phyloP scores from a whole-genome alignment of 1,139 yeast species.

The Suhomyces chickasaworum region DNA sequence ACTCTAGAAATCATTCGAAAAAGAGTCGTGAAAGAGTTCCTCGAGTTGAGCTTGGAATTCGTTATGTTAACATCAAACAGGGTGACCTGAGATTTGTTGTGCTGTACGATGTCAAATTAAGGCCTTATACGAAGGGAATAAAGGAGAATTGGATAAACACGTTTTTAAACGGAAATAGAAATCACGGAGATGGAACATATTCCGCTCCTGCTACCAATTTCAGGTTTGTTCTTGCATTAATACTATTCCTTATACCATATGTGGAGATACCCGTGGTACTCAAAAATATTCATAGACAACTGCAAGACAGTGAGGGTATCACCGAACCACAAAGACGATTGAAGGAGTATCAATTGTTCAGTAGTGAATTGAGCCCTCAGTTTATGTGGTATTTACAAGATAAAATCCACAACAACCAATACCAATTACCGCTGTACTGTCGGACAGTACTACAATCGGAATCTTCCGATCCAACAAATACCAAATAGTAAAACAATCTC shows the following conservation, averaged over 20 bases:
- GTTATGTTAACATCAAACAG: conserved; percentile 34
- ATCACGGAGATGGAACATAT: conserved; percentile 21
- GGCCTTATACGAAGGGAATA: conserved; percentile 34
- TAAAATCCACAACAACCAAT: conserved; percentile 25
- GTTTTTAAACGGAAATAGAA: conserved; percentile 32
- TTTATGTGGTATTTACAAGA: conserved; percentile 23
- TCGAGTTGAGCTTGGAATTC: conserved; percentile 32
- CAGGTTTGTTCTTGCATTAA: conserved; percentile 23
- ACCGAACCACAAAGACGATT: neutral
- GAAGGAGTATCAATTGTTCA: conserved; percentile 6
- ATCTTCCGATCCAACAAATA: neutral
- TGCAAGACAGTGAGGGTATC: neutral
- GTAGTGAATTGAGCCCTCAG: conserved; percentile 20
- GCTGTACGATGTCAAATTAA: conserved; percentile 23
- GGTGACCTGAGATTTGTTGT: conserved; percentile 34
- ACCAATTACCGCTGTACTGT: conserved; percentile 26
- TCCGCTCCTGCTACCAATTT: conserved; percentile 16
- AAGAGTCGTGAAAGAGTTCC: conserved; percentile 21
- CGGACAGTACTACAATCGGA: neutral
- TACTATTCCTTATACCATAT: conserved; percentile 32
- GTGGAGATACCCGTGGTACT: conserved; percentile 27
- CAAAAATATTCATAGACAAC: conserved; percentile 7
- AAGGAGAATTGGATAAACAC: conserved; percentile 38
- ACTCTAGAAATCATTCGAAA: conserved; percentile 3
- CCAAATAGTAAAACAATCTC: neutral